Base-by-base conservation (phyloP, 2,329 filamentous ascomycete species). In the Aspergillus pseudonomiae region DNA sequence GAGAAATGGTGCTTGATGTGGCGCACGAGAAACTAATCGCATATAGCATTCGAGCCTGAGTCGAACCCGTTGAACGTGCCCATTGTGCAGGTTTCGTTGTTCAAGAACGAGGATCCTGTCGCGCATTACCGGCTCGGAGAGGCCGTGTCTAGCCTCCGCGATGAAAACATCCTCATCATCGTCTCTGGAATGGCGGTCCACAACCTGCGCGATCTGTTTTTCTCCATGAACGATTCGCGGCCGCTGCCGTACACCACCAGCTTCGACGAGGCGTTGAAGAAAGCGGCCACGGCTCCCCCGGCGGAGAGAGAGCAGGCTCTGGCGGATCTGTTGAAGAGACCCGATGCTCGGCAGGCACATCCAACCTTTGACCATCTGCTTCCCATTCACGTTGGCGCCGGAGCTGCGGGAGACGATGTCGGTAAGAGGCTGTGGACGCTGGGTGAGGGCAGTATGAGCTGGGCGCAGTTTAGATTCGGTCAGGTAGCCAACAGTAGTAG, bases 121-220 rank as follows among this genome's bases (percentile, higher is more conserved):
- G 82, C 85, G 71, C 91, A 93, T 73, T 90, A 89, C 75, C 81
- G 81, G 3, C 84, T 93, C 2, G 91, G 91, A 1, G 82, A 85
- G 62, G 90, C 90, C 1, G 81, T 93, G 2, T 79, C 86, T 10
- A 77, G 82, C n/a, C 82, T 93, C 1, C 85, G 91, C 19, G 87
- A 91, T 19, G 85, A 91, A 60, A 86, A 86, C 21, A 83, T 92
- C 58, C 81, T 90, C 56, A 88, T 93, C 63, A 85, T 93, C 53
- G 86, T 86, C 28, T 89, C 89, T 0, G 91, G 91, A 12, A 92
- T 93, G 89, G 89, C 89, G 0, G 90, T 91, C 26, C 89, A 91
- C 70, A 91, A 91, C 68, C 79, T 91, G 41, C 81, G 85, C 1
- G 86, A 91, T 66, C 57, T 86, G 68, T 78, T 78, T 21, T 79